phyloP scores from a whole-genome alignment of 805 yeast genomes.

The Blastobotrys peoriensis region DNA sequence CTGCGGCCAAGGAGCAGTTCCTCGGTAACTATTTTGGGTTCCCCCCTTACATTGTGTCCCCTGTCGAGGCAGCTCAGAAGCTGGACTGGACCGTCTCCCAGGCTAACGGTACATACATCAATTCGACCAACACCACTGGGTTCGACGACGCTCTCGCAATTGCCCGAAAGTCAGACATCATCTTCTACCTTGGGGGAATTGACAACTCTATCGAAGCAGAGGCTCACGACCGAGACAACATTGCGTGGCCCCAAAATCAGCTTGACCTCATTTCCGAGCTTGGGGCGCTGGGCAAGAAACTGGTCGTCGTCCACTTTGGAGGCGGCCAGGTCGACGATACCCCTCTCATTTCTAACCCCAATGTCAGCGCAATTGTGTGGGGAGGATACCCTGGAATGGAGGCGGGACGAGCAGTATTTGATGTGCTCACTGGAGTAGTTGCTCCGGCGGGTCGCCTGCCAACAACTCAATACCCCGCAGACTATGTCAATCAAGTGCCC shows the following conservation, averaged over 20 bases:
- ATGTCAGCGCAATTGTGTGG: conserved; percentile 10
- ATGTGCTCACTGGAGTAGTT: conserved; percentile 9
- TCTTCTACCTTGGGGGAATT: conserved; percentile 13
- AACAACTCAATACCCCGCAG: conserved; percentile 11
- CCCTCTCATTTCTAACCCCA: conserved; percentile 4
- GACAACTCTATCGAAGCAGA: conserved; percentile 12
- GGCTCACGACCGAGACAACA: conserved; percentile 6
- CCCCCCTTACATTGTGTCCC: conserved; percentile 8
- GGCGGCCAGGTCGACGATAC: conserved; percentile 14
- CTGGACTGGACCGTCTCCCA: conserved; percentile 5
- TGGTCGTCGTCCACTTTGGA: conserved; percentile 11
- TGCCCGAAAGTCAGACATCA: conserved; percentile 8
- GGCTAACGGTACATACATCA: conserved; percentile 5
- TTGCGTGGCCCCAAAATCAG: conserved; percentile 14
- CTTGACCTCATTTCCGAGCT: conserved; percentile 7
- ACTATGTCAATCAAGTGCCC: conserved; percentile 8
- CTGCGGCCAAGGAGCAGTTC: conserved; percentile 8
- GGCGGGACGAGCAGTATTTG: conserved; percentile 11
- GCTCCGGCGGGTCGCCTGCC: conserved; percentile 13
- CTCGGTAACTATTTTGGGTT: conserved; percentile 11
- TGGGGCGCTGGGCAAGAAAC: conserved; percentile 3
- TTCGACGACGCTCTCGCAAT: conserved; percentile 5
- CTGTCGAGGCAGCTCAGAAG: conserved; percentile 6
- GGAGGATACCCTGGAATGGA: conserved; percentile 14
- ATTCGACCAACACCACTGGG: conserved; percentile 4